phyloP scores from a whole-genome alignment of 1,284 basidiomycete species.

The Ganoderma lingzhi region DNA sequence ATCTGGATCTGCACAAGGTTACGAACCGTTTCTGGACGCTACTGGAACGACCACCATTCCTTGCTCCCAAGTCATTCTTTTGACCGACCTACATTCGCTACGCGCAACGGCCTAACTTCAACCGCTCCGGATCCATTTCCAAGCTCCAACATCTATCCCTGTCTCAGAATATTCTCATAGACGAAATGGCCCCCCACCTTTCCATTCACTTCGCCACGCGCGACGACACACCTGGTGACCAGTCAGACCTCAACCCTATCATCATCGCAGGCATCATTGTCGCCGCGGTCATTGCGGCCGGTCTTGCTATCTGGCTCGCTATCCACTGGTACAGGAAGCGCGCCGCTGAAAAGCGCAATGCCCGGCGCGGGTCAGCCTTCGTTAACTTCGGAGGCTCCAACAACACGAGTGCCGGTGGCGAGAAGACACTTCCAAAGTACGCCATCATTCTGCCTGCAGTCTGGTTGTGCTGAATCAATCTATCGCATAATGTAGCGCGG shows the following conservation, averaged over 20 bases:
- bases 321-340: conserved; percentile 51
- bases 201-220: conserved; percentile 16
- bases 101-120: conserved; percentile 6
- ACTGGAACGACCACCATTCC: conserved; percentile 23
- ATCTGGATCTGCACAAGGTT: neutral
- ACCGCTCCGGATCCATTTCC: neutral
- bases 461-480: neutral
- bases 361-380: conserved; percentile 51
- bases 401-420: conserved; percentile 36
- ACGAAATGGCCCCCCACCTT: conserved; percentile 26
- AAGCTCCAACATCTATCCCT: neutral
- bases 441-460: conserved; percentile 18
- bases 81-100: conserved; percentile 8
- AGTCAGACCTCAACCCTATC: conserved; percentile 40
- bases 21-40: conserved; percentile 12
- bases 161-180: neutral
- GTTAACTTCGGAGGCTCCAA: conserved; percentile 56
- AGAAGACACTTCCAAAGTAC: conserved; percentile 33
- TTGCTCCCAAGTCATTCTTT: conserved; percentile 24
- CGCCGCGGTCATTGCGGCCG: conserved; percentile 49
- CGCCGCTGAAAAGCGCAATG: conserved; percentile 45
- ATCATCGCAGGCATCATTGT: conserved; percentile 58
- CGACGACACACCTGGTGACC: conserved; percentile 16
- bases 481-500: conserved; percentile 14
- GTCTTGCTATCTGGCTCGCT: conserved; percentile 50